Evolutionary conservation across 768 basidiomycete species (phyloP).

Genomic region (Rhodosporidiobolus odoratus): DNA sequence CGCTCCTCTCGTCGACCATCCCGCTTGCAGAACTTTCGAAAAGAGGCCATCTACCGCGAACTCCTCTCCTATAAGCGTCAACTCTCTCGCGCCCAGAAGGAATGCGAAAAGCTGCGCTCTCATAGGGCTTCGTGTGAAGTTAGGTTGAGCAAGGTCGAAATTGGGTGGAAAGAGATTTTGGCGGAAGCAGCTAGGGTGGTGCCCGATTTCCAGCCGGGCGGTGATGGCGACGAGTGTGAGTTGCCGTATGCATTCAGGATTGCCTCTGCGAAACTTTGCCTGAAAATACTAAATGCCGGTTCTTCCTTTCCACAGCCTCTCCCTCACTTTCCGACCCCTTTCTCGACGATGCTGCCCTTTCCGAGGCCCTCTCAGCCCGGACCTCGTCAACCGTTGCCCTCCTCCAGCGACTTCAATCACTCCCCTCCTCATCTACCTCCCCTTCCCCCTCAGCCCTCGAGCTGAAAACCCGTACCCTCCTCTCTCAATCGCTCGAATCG

Average conservation of each 20-base stretch:
- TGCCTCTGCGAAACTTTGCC: not conserved
- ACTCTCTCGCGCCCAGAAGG: constrained; percentile 59
- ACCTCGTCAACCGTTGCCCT: constrained; percentile 25
- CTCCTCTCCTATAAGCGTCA: constrained; percentile 78
- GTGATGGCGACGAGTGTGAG: not conserved
- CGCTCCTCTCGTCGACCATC: not conserved
- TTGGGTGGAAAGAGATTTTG: constrained; percentile 71
- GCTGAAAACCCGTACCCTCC: constrained; percentile 2
- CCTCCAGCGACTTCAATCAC: constrained; percentile 14
- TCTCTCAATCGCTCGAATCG: constrained; percentile 24
- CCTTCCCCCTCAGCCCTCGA: constrained; percentile 9
- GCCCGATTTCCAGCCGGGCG: not conserved
- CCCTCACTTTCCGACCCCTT: constrained; percentile 8
- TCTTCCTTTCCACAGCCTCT: not conserved
- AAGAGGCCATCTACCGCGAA: constrained; percentile 76
- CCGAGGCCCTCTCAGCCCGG: constrained; percentile 19
- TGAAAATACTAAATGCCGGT: not conserved
- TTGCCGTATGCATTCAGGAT: not conserved
- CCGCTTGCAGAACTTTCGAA: constrained; percentile 63
- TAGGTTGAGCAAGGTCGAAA: constrained; percentile 65
- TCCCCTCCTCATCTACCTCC: constrained; percentile 11
- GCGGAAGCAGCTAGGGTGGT: constrained; percentile 3
- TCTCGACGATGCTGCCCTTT: constrained; percentile 26
- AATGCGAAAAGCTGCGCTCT: constrained; percentile 62
- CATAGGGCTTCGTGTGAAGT: constrained; percentile 64